These are phyloP conservation scores for Colletotrichum chlorophyti DNA, from an alignment of 2,329 filamentous ascomycete genomes.

Conservation along the genomic window DNA sequence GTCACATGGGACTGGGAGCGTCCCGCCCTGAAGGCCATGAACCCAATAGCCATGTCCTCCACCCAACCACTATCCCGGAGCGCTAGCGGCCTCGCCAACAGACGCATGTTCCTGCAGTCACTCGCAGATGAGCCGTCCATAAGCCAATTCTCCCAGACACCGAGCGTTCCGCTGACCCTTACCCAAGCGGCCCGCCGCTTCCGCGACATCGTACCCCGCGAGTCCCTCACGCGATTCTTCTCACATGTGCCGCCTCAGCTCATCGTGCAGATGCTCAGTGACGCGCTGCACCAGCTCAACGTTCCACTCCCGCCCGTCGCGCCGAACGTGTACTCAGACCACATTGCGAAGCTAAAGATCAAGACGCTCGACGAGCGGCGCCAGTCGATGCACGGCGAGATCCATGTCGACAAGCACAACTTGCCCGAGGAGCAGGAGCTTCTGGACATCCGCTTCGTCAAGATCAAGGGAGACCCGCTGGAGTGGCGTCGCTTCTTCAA, in stretches of 20 bases:
- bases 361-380: constrained; percentile 75
- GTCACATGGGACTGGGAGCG: constrained; percentile 88
- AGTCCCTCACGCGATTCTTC: constrained; percentile 90
- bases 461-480: constrained; percentile 92
- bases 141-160: constrained; percentile 83
- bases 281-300: constrained; percentile 84
- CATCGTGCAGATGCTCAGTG: constrained; percentile 79
- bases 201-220: constrained; percentile 87
- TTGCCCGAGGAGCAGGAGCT: constrained; percentile 66
- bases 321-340: constrained; percentile 58
- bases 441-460: constrained; percentile 89
- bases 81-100: constrained; percentile 41
- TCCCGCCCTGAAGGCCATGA: constrained; percentile 64
- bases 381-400: constrained; percentile 77
- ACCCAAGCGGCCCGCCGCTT: constrained; percentile 91
- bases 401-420: constrained; percentile 72
- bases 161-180: constrained; percentile 79
- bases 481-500: constrained; percentile 99
- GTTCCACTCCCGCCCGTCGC: constrained; percentile 69
- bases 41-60: constrained; percentile 49
- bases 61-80: constrained; percentile 54
- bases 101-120: constrained; percentile 57
- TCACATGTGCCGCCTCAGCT: constrained; percentile 78
- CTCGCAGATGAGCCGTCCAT: constrained; percentile 87
- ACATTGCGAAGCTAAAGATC: constrained; percentile 71